Evolutionary conservation across 257 asterid species (phyloP).

Genomic region (Nicotiana benthamiana): DNA sequence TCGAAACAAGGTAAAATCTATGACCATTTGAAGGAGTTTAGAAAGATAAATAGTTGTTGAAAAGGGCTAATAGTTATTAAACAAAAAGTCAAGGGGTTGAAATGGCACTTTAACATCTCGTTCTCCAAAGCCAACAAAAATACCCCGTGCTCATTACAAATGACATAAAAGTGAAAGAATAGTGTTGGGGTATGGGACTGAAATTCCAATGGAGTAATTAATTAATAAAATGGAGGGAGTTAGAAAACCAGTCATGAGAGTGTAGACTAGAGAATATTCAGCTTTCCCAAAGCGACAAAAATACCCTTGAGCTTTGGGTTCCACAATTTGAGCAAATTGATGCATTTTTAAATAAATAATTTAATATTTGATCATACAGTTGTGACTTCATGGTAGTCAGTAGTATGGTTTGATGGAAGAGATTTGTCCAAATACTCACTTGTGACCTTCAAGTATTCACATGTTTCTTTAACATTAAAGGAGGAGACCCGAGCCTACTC

Average conservation of each 20-base stretch:
- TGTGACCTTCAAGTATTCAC: neutral
- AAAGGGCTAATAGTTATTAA: neutral
- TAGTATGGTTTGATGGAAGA: neutral
- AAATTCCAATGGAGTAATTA: conserved; percentile 20
- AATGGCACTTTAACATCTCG: neutral
- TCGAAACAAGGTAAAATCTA: neutral
- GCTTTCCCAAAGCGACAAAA: conserved; percentile 85
- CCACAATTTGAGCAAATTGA: conserved; percentile 37
- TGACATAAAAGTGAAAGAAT: neutral
- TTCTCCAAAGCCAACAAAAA: conserved; percentile 18
- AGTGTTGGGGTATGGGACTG: conserved; percentile 20
- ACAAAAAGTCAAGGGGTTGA: neutral
- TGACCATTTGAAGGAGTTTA: neutral
- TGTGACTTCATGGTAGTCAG: neutral
- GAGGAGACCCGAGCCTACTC: neutral
- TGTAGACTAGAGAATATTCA: conserved; percentile 77
- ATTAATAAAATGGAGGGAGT: neutral
- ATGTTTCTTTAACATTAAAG: neutral
- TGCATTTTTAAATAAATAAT: conserved; percentile 12
- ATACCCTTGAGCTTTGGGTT: conserved; percentile 49
- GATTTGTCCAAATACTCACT: neutral
- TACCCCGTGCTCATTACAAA: neutral
- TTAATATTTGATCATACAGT: neutral
- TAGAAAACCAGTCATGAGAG: conserved; percentile 21
- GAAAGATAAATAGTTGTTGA: neutral